phyloP scores from a whole-genome alignment of 73 alveolate genomes.

The Stentor coeruleus region DNA sequence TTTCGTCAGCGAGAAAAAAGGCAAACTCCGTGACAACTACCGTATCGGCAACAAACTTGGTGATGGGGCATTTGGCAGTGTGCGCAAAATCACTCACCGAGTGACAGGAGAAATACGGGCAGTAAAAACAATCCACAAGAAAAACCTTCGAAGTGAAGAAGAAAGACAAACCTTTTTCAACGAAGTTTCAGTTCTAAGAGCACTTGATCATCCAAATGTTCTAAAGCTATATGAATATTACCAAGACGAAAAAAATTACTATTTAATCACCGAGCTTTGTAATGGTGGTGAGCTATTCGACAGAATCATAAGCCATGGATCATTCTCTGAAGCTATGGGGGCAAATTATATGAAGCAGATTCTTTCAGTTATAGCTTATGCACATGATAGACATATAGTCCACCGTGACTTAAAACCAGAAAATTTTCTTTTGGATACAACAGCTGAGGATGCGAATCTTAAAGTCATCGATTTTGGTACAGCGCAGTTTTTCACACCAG shows the following conservation, averaged over 20 bases:
- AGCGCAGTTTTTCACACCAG: constrained; percentile 48
- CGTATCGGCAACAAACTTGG: constrained; percentile 26
- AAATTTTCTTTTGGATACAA: constrained; percentile 38
- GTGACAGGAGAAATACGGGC: constrained; percentile 50
- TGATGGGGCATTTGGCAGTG: constrained; percentile 51
- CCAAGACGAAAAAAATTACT: constrained; percentile 43
- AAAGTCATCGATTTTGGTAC: constrained; percentile 78
- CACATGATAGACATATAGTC: constrained; percentile 80
- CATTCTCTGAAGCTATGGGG: constrained; percentile 84
- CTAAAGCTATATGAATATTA: constrained; percentile 46
- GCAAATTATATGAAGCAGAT: constrained; percentile 82
- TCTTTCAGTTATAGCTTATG: constrained; percentile 81
- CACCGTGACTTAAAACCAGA: constrained; percentile 66
- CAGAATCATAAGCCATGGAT: constrained; percentile 79
- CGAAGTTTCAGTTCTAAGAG: constrained; percentile 40
- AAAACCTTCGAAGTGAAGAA: neutral
- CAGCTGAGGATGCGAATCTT: constrained; percentile 26
- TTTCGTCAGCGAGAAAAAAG: too few relatives aligned
- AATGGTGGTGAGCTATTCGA: constrained; percentile 89
- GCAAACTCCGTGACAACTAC: neutral
- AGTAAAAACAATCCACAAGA: constrained; percentile 29
- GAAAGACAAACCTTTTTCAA: constrained; percentile 26
- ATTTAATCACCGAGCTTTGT: constrained; percentile 43
- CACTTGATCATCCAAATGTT: constrained; percentile 54
- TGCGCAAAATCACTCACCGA: constrained; percentile 46